phyloP scores from a whole-genome alignment of 176 grass and related monocot genomes.

The Tillandsia fasciculata region DNA sequence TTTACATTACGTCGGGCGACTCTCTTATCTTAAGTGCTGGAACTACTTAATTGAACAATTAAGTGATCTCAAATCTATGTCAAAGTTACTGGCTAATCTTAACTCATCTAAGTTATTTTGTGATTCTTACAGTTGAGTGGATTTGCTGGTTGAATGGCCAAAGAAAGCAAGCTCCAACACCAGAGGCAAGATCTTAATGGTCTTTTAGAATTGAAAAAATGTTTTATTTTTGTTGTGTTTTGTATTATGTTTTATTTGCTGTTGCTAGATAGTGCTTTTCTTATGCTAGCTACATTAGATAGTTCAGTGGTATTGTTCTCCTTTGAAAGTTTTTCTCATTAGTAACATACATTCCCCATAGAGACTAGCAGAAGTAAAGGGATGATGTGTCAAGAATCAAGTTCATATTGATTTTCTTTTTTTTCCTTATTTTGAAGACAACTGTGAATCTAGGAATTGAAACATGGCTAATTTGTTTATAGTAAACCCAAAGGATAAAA shows the following conservation, averaged over 20 bases:
- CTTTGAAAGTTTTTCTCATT: not conserved
- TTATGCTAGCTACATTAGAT: not conserved
- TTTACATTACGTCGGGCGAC: too few relatives aligned
- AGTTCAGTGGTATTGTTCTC: not conserved
- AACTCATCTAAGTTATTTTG: not conserved
- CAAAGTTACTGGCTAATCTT: too few relatives aligned
- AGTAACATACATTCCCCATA: too few relatives aligned
- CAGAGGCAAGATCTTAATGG: slow-evolving; percentile 32
- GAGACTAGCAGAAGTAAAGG: too few relatives aligned
- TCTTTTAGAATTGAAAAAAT: slow-evolving; percentile 1
- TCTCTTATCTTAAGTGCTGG: not conserved
- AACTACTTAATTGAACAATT: too few relatives aligned
- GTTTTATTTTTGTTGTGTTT: not conserved
- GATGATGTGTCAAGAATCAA: too few relatives aligned
- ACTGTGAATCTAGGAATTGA: too few relatives aligned
- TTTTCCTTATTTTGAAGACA: too few relatives aligned
- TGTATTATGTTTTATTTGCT: not conserved
- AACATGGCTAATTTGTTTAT: too few relatives aligned
- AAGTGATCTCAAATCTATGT: too few relatives aligned
- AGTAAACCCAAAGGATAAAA: not conserved
- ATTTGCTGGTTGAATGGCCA: slow-evolving; percentile 99
- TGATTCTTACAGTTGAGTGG: slow-evolving; percentile 79
- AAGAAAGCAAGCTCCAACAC: slow-evolving; percentile 74
- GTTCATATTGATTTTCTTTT: too few relatives aligned
- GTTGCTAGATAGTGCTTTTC: not conserved